These are phyloP conservation scores for Hyaloraphidium curvatum DNA, from an alignment of 192 early-diverging fungal species.

Conservation along the genomic window DNA sequence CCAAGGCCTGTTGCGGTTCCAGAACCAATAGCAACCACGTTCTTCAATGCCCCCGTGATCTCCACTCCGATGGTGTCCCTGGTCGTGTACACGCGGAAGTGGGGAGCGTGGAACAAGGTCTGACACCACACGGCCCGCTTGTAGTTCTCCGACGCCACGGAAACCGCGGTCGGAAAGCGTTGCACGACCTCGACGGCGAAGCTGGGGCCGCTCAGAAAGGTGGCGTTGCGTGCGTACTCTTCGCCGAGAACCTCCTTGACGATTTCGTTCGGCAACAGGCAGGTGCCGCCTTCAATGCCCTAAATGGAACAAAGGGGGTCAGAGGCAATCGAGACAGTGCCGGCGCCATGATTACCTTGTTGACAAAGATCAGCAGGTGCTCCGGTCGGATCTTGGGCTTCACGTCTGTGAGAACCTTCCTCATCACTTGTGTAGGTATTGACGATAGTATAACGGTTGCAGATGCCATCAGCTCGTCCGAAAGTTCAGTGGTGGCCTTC, in stretches of 20 bases:
- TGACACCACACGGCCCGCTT: constrained; percentile 17
- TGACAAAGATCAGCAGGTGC: constrained; percentile 28
- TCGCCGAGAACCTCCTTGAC: constrained; percentile 16
- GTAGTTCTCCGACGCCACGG: constrained; percentile 14
- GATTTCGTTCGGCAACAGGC: constrained; percentile 20
- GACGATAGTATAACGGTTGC: constrained; percentile 19
- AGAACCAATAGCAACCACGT: constrained; percentile 27
- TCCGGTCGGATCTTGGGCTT: constrained; percentile 14
- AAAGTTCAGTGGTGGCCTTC: constrained; percentile 12
- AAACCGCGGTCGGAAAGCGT: constrained; percentile 18
- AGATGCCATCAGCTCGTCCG: constrained; percentile 7
- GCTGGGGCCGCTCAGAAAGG: constrained; percentile 24
- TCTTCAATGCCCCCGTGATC: constrained; percentile 27
- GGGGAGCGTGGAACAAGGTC: constrained; percentile 23
- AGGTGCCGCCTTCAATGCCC: constrained; percentile 18
- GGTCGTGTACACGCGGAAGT: constrained; percentile 22
- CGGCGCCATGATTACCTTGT: constrained; percentile 17
- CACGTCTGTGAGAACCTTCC: constrained; percentile 12
- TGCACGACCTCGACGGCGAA: constrained; percentile 25
- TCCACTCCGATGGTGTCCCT: constrained; percentile 22
- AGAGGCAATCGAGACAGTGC: background rate
- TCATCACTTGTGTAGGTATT: constrained; percentile 27
- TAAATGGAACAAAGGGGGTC: background rate
- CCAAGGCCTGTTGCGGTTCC: constrained; percentile 23
- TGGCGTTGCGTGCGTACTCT: constrained; percentile 14